Conservation (phyloP, 2,329 filamentous ascomycete genomes). For the Xylaria sp. region DNA sequence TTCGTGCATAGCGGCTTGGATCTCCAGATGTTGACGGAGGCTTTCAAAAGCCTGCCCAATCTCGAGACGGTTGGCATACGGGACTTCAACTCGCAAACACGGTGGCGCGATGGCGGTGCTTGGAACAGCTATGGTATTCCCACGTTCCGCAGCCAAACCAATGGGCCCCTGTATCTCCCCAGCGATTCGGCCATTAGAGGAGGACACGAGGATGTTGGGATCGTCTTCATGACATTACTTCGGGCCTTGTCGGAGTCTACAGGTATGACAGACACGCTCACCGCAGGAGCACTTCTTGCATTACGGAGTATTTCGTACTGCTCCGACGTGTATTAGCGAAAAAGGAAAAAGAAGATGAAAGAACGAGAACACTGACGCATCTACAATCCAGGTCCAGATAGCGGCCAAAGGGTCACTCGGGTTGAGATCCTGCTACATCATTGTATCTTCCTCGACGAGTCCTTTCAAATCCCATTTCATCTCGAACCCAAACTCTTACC, state of each 20-base stretch:
- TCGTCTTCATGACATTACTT: conserved; percentile 39
- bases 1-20: conserved; percentile 43
- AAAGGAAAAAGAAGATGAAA: too few relatives aligned
- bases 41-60: conserved; percentile 49
- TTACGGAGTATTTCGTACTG: neutral
- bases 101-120: conserved; percentile 41
- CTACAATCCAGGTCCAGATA: conserved; percentile 5
- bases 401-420: conserved; percentile 29
- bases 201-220: conserved; percentile 15
- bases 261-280: conserved; percentile 1
- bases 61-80: conserved; percentile 54
- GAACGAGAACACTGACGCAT: conserved; percentile 1
- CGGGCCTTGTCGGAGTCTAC: conserved; percentile 38
- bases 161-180: neutral
- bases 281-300: neutral
- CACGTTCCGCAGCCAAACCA: neutral
- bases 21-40: conserved; percentile 49
- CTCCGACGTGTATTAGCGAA: neutral
- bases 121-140: conserved; percentile 54
- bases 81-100: conserved; percentile 48
- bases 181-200: neutral
- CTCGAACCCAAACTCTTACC: conserved; percentile 34
- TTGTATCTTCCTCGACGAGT: conserved; percentile 34
- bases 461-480: conserved; percentile 43
- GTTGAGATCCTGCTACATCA: conserved; percentile 45